Percentiles rank a stretch among this genome's conserved stretches.
Evolutionary conservation across 495 filamentous ascomycete species (phyloP).

Genomic region (Usnea hakonensis): DNA sequence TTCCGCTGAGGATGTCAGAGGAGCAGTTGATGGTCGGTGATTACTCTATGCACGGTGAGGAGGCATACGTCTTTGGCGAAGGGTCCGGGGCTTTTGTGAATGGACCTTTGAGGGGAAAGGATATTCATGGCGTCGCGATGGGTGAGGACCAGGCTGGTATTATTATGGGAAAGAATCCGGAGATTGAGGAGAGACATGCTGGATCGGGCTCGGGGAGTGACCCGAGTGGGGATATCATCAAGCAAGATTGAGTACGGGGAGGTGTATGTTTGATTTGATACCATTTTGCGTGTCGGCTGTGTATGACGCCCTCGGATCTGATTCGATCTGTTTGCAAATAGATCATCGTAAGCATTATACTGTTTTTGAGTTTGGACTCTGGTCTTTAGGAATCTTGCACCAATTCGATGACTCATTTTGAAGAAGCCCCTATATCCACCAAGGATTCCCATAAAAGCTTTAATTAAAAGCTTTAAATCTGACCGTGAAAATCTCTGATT

Average conservation of each 20-base stretch:
- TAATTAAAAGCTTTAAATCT: no score
- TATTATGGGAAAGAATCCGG: constrained; percentile 17
- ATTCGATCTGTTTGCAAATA: background rate
- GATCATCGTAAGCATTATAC: background rate
- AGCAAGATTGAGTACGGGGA: constrained; percentile 1
- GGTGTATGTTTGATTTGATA: background rate
- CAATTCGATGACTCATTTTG: background rate
- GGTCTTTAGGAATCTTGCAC: background rate
- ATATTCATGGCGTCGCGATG: constrained; percentile 9
- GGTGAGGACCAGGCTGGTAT: constrained; percentile 10
- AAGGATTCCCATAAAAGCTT: no score
- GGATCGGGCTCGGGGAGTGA: constrained; percentile 2
- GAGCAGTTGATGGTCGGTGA: constrained; percentile 43
- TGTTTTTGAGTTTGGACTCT: background rate
- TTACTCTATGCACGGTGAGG: constrained; percentile 46
- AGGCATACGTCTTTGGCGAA: constrained; percentile 36
- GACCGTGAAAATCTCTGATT: no score
- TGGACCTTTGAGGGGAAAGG: constrained; percentile 5
- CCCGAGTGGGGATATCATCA: background rate
- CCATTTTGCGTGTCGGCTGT: background rate
- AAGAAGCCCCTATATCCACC: no score
- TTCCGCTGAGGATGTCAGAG: constrained; percentile 43
- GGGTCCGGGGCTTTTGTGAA: background rate
- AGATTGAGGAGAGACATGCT: constrained; percentile 4
- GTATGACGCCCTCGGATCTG: background rate